Conservation (phyloP, 2,329 filamentous ascomycete genomes). For the Coniella vitis region DNA sequence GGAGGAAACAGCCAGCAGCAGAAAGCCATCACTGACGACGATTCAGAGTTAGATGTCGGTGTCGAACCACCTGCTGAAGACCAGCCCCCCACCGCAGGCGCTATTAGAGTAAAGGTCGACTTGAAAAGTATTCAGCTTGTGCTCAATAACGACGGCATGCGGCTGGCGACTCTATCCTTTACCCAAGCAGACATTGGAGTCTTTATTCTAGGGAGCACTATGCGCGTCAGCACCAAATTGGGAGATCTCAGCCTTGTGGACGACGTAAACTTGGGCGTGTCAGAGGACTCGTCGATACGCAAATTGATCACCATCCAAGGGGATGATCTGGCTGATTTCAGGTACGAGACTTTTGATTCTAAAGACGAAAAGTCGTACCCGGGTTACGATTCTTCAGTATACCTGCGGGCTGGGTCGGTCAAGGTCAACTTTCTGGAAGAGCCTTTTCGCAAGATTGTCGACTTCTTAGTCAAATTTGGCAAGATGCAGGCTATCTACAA, state of each 20-base stretch:
- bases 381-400: conserved; percentile 90
- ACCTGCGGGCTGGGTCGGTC: conserved; percentile 84
- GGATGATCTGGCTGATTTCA: conserved; percentile 91
- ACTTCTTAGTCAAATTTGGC: conserved; percentile 96
- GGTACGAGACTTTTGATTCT: conserved; percentile 90
- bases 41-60: conserved; percentile 31
- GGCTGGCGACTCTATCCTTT: conserved; percentile 85
- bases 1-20: conserved; percentile 29
- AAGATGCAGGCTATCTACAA: conserved; percentile 99
- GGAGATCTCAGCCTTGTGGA: conserved; percentile 86
- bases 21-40: conserved; percentile 32
- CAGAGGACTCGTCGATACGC: conserved; percentile 71
- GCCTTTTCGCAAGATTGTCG: conserved; percentile 95
- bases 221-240: conserved; percentile 80
- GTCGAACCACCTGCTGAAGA: conserved; percentile 29
- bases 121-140: conserved; percentile 91
- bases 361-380: conserved; percentile 67
- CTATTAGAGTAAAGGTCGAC: conserved; percentile 89
- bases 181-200: conserved; percentile 89
- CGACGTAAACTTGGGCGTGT: conserved; percentile 86
- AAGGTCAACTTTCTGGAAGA: conserved; percentile 97
- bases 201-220: conserved; percentile 76
- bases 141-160: conserved; percentile 94
- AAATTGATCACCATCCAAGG: conserved; percentile 92
- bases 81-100: conserved; percentile 46